Percentiles rank a stretch among this genome's conserved stretches.
Evolutionary conservation across 2,329 filamentous ascomycete species (phyloP).

Genomic region (Epicoccum sorghinum): DNA sequence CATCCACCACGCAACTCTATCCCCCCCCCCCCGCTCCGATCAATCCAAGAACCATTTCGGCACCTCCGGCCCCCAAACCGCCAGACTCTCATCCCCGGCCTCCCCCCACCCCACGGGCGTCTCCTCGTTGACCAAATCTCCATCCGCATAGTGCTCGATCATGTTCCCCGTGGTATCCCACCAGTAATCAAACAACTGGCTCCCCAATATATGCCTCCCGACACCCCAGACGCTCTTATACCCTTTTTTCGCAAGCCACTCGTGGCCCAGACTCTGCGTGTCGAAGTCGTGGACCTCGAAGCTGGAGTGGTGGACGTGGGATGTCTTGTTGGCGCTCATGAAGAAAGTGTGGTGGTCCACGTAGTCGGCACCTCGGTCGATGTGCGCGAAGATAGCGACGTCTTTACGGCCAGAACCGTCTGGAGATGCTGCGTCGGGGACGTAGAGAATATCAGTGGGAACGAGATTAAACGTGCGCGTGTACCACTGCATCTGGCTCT

Average conservation of each 20-base stretch:
- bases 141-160: constrained; percentile 74
- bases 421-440: constrained; percentile 23
- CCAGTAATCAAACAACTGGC: constrained; percentile 77
- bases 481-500: constrained; percentile 51
- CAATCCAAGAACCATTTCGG: constrained; percentile 47
- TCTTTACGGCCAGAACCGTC: constrained; percentile 32
- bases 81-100: constrained; percentile 50
- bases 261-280: constrained; percentile 71
- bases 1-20: too few species aligned
- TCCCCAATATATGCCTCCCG: constrained; percentile 71
- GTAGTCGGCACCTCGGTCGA: constrained; percentile 58
- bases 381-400: constrained; percentile 59
- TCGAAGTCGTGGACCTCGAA: constrained; percentile 76
- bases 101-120: constrained; percentile 53
- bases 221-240: constrained; percentile 74
- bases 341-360: constrained; percentile 65
- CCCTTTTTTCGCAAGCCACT: constrained; percentile 68
- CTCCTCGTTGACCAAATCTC: constrained; percentile 67
- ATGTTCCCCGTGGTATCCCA: constrained; percentile 68
- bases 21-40: background rate
- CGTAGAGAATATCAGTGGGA: constrained; percentile 54
- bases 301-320: constrained; percentile 69
- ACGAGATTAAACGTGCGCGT: constrained; percentile 55
- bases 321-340: constrained; percentile 48
- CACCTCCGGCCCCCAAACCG: constrained; percentile 52